phyloP scores from a whole-genome alignment of 2,329 filamentous ascomycete genomes.

The Rasamsonia emersonii region DNA sequence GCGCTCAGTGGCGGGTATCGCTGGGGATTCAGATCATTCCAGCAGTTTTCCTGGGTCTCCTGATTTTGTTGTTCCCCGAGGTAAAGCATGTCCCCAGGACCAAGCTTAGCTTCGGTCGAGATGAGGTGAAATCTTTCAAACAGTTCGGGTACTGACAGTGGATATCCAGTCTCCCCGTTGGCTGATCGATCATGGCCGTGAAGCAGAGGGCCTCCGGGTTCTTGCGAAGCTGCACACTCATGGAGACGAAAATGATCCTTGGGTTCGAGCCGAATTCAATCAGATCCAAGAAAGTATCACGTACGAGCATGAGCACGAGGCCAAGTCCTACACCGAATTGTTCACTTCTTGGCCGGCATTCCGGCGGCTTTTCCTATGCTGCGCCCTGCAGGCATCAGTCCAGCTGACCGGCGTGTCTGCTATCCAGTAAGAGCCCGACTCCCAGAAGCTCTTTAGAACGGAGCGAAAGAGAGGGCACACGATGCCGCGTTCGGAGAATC shows the following conservation, averaged over 20 bases:
- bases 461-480: too few relatives aligned
- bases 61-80: conserved; percentile 68
- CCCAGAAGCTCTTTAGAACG: too few relatives aligned
- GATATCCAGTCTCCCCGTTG: conserved; percentile 51
- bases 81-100: too few relatives aligned
- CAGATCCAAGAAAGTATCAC: conserved; percentile 61
- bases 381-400: conserved; percentile 59
- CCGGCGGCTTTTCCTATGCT: conserved; percentile 62
- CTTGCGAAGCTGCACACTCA: conserved; percentile 63
- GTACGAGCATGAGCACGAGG: conserved; percentile 58
- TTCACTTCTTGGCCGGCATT: conserved; percentile 59
- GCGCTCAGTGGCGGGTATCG: conserved; percentile 53
- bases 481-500: background rate
- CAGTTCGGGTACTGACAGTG: conserved; percentile 15
- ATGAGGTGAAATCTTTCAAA: too few relatives aligned
- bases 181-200: conserved; percentile 64
- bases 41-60: conserved; percentile 52
- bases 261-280: conserved; percentile 63
- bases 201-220: conserved; percentile 56
- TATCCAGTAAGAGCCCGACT: conserved; percentile 46
- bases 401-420: conserved; percentile 71
- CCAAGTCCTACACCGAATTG: conserved; percentile 62
- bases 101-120: too few relatives aligned
- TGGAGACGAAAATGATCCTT: conserved; percentile 57
- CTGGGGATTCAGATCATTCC: conserved; percentile 66